Base-by-base conservation (phyloP, 306 rosid species). In the Crotalaria pallida region DNA sequence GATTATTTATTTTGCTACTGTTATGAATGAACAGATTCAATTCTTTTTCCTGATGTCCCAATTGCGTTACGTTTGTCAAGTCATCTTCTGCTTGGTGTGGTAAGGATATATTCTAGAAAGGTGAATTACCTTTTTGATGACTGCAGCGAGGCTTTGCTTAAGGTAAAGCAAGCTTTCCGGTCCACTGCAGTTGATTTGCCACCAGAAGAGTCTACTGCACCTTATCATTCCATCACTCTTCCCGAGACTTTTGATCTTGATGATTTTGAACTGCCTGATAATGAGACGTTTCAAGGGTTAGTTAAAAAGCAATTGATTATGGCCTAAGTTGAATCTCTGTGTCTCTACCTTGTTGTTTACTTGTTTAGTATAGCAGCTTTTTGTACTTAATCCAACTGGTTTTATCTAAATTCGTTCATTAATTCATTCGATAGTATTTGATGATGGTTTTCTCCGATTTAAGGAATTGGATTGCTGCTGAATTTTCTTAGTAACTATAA, bases 191-290 rank as follows among this genome's bases (percentile, higher is more conserved):
- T 95, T 67, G 99, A 95, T 86, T 81, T 95, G 84, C 97, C 99
- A 1, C 99, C 99, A n/a, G 99, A 95, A 83, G 99, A 95, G 84
- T 95, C 99, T 27, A 95, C 99, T 79, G 99, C 99, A 71, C 99
- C 99, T 3, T 95, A 95, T 82, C 96, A 95, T 86, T 91, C 99
- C 65, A 95, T 95, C 72, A 95, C 97, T 68, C 78, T 95, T 69
- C 99, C 99, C 0, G 97, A 95, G 87, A 95, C 99, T 64, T 95
- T 95, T 80, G 99, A 95, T 86, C 99, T 95, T 61, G 99, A 95
- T 77, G 99, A 95, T 86, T 95, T 95, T 79, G 99, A 95, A 85
- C 87, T 95, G 41, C 99, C 99, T 18, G 99, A 95, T 80, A 91
- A 82, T 76, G 99, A 95, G 79, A 80, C 77, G 40, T 88, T 84